These are phyloP conservation scores for Auricularia sp. DNA, from an alignment of 768 basidiomycete species.

Conservation along the genomic window DNA sequence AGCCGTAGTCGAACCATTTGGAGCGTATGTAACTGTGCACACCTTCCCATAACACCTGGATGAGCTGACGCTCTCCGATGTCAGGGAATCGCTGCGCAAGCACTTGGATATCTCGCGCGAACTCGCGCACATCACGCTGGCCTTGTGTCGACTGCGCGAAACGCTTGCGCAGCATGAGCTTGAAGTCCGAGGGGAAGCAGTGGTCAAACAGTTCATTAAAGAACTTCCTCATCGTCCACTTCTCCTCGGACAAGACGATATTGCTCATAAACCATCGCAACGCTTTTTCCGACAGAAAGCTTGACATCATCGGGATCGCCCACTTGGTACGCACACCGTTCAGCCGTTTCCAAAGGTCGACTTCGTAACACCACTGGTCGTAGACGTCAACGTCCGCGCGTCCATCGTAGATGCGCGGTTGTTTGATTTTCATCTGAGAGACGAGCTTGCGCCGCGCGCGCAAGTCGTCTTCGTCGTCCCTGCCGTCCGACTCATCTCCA, in stretches of 20 bases:
- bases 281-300: slow-evolving; percentile 23
- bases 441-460: not conserved
- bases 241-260: slow-evolving; percentile 16
- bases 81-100: slow-evolving; percentile 25
- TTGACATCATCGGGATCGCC: not conserved
- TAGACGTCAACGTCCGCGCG: not conserved
- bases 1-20: slow-evolving; percentile 20
- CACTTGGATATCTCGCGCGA: slow-evolving; percentile 25
- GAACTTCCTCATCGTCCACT: slow-evolving; percentile 22
- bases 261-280: slow-evolving; percentile 25
- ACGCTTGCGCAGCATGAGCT: slow-evolving; percentile 17
- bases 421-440: slow-evolving; percentile 1
- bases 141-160: slow-evolving; percentile 18
- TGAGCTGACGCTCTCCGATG: slow-evolving; percentile 18
- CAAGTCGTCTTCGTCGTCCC: not conserved
- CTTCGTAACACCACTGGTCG: slow-evolving; percentile 3
- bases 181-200: slow-evolving; percentile 27
- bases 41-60: slow-evolving; percentile 28
- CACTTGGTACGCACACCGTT: not conserved
- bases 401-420: slow-evolving; percentile 3
- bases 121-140: slow-evolving; percentile 21
- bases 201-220: slow-evolving; percentile 28
- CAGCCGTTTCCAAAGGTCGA: not conserved
- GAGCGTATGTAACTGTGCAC: slow-evolving; percentile 18
- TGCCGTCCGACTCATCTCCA: not conserved